Conservation (phyloP, 2,329 filamentous ascomycete species). For the Fusarium veterinarium region DNA sequence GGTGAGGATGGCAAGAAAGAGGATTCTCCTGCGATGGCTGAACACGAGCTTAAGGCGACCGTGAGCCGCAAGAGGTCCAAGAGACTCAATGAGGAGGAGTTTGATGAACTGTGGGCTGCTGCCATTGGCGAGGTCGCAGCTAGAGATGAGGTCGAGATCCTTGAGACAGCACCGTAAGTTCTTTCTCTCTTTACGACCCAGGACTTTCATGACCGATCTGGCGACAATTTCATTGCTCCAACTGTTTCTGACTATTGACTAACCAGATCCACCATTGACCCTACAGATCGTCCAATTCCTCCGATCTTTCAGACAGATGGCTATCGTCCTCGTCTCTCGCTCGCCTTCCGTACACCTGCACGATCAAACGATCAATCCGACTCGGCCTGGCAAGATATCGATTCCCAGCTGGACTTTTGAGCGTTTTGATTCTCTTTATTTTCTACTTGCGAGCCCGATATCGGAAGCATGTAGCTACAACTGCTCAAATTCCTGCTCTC, state of each 20-base stretch:
- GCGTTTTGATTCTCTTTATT: constrained; percentile 59
- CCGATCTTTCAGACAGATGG: constrained; percentile 68
- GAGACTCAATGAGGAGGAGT: constrained; percentile 86
- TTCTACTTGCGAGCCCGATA: constrained; percentile 75
- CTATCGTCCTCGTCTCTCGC: constrained; percentile 91
- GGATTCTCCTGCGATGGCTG: constrained; percentile 69
- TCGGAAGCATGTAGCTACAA: constrained; percentile 71
- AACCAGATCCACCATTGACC: constrained; percentile 82
- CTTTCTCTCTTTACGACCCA: constrained; percentile 28
- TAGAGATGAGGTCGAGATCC: constrained; percentile 68
- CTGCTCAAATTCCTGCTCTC: constrained; percentile 81
- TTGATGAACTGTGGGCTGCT: constrained; percentile 86
- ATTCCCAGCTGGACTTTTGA: constrained; percentile 80
- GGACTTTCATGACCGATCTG: constrained; percentile 25
- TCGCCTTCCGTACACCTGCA: constrained; percentile 86
- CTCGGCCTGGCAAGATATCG: constrained; percentile 87
- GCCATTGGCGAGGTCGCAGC: constrained; percentile 78
- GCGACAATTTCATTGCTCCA: constrained; percentile 38
- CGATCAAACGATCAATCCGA: constrained; percentile 81
- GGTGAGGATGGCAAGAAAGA: constrained; percentile 70
- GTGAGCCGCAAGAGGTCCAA: constrained; percentile 82
- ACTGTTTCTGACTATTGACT: constrained; percentile 74
- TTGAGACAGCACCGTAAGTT: constrained; percentile 65
- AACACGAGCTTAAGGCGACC: constrained; percentile 80
- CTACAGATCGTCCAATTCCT: constrained; percentile 78